Percentiles rank a stretch among this genome's conserved stretches.
These are phyloP conservation scores for Wickerhamomyces sp. DNA, from an alignment of 1,139 yeast species.

Conservation along the genomic window DNA sequence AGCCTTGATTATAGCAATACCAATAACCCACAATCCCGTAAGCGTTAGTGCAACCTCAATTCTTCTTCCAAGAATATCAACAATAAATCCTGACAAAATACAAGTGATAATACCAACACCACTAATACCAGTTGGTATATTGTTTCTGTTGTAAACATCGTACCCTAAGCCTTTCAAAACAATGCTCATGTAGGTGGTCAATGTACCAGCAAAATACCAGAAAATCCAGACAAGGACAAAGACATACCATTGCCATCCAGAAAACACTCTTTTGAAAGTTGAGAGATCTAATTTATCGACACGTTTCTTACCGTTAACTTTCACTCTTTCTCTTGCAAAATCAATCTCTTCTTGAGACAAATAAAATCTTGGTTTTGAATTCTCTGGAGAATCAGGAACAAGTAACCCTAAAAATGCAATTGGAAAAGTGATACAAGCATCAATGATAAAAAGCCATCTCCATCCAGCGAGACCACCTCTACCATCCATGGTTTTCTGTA, in stretches of 20 bases:
- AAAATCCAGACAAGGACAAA: conserved; percentile 12
- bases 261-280: conserved; percentile 9
- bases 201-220: conserved; percentile 6
- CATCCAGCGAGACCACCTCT: conserved; percentile 50
- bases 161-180: conserved; percentile 32
- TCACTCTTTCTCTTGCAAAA: conserved; percentile 9
- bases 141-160: conserved; percentile 36
- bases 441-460: conserved; percentile 70
- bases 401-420: conserved; percentile 40
- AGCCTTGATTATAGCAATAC: conserved; percentile 11
- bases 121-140: conserved; percentile 41
- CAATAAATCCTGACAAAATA: conserved; percentile 33
- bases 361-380: conserved; percentile 26
- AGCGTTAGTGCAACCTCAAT: conserved; percentile 5
- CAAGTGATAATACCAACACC: conserved; percentile 39
- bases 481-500: conserved; percentile 41
- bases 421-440: conserved; percentile 49
- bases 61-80: conserved; percentile 25
- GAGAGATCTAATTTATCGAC: conserved; percentile 7
- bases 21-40: conserved; percentile 10
- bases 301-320: conserved; percentile 13
- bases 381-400: conserved; percentile 45
- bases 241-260: conserved; percentile 16
- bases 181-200: conserved; percentile 4
- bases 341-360: conserved; percentile 13